Conservation (phyloP, 345 rosid species). For the Eucalyptus leucophloia region DNA sequence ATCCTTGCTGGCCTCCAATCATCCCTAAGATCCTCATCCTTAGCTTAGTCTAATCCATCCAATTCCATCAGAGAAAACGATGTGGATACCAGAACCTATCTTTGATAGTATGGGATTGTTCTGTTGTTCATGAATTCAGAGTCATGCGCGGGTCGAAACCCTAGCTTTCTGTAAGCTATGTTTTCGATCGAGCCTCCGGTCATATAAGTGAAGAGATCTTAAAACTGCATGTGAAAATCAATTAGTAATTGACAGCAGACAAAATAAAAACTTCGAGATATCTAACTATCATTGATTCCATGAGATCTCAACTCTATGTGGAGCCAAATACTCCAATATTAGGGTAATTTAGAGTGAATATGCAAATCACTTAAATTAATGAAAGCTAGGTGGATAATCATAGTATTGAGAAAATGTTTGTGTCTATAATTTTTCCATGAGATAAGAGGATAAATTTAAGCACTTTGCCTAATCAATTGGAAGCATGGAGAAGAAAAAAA, state of each 20-base stretch:
- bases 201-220: background rate
- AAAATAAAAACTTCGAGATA: background rate
- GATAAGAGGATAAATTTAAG: background rate
- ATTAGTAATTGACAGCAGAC: background rate
- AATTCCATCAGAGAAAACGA: background rate
- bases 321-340: background rate
- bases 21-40: background rate
- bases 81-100: background rate
- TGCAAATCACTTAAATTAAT: background rate
- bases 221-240: background rate
- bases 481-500: background rate
- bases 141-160: background rate
- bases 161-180: background rate
- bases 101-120: background rate
- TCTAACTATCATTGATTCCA: background rate
- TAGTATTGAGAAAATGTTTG: background rate
- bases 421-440: background rate
- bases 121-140: background rate
- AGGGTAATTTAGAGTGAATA: background rate
- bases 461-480: background rate
- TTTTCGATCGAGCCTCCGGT: background rate
- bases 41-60: background rate
- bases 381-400: background rate
- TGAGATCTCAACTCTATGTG: background rate
- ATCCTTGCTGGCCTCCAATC: background rate